phyloP scores from a whole-genome alignment of 192 early-diverging fungal species.

The Podila horticola region DNA sequence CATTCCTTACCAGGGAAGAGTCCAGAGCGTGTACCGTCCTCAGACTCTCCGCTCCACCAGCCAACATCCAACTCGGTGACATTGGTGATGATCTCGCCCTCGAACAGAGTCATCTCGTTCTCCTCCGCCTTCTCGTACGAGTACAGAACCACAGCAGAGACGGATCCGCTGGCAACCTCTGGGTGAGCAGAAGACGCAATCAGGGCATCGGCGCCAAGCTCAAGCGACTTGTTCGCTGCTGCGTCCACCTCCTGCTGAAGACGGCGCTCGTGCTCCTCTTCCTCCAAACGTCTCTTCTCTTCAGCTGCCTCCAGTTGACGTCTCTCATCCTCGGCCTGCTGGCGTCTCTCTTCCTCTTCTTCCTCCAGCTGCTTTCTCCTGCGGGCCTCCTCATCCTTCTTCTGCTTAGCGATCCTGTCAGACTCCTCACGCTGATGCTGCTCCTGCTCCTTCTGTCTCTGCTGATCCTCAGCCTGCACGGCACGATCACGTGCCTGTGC shows the following conservation, averaged over 20 bases:
- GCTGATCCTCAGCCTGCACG: slow-evolving; percentile 26
- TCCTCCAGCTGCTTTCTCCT: slow-evolving; percentile 40
- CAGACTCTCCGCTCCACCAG: slow-evolving; percentile 91
- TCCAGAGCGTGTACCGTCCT: slow-evolving; percentile 77
- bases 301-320: slow-evolving; percentile 35
- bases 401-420: slow-evolving; percentile 14
- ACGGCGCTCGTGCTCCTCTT: slow-evolving; percentile 13
- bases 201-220: slow-evolving; percentile 23
- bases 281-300: slow-evolving; percentile 20
- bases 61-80: slow-evolving; percentile 89
- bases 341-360: slow-evolving; percentile 26
- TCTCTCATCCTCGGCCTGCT: slow-evolving; percentile 52
- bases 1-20: slow-evolving; percentile 77
- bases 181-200: slow-evolving; percentile 26
- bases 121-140: slow-evolving; percentile 80
- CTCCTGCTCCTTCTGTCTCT: slow-evolving; percentile 26
- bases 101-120: slow-evolving; percentile 86
- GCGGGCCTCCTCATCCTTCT: slow-evolving; percentile 19
- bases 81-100: slow-evolving; percentile 83
- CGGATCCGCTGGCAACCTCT: slow-evolving; percentile 8
- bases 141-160: slow-evolving; percentile 78
- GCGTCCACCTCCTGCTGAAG: slow-evolving; percentile 10
- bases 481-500: slow-evolving; percentile 29
- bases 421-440: slow-evolving; percentile 28
- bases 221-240: slow-evolving; percentile 13